A percentile compares a stretch with the other conserved stretches of the same genome.
These are phyloP conservation scores for Capsicum baccatum DNA, from an alignment of 257 asterid genomes.

Conservation along the genomic window DNA sequence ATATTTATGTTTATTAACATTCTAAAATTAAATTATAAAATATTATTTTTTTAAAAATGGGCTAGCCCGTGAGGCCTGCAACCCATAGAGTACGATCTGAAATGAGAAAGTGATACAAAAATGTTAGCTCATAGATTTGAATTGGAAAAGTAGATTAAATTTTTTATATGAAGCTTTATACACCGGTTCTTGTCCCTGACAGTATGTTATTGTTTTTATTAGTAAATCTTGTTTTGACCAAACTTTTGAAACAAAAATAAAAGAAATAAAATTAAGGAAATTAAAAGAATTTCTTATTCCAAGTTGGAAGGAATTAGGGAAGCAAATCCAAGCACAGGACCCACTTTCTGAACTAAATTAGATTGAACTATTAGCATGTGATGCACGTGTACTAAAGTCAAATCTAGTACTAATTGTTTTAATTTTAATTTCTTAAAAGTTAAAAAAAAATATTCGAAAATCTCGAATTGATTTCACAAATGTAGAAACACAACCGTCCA, in stretches of 20 bases:
- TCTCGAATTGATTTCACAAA: not conserved
- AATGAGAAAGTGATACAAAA: too few species aligned
- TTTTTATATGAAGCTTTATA: too few species aligned
- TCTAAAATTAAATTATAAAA: too few species aligned
- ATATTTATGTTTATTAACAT: too few species aligned
- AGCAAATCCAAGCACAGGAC: not conserved
- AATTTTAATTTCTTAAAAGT: not conserved
- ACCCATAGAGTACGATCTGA: too few species aligned
- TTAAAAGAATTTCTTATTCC: not conserved
- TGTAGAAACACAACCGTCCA: not conserved
- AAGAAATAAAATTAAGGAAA: not conserved
- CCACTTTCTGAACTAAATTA: not conserved
- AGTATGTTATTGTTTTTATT: not conserved
- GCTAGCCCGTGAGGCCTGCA: too few species aligned
- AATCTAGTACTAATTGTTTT: not conserved
- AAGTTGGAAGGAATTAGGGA: not conserved
- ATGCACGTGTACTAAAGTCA: slow-evolving; percentile 48
- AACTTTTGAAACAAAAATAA: not conserved
- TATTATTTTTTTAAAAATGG: too few species aligned
- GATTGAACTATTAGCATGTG: slow-evolving; percentile 50
- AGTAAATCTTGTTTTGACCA: not conserved
- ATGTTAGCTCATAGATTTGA: too few species aligned
- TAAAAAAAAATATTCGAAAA: not conserved
- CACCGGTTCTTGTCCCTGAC: too few species aligned
- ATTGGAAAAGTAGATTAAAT: too few species aligned